A percentile compares a stretch with the other conserved stretches of the same genome.
Conservation (phyloP, 805 yeast species). For the Yamadazyma kitorensis region DNA sequence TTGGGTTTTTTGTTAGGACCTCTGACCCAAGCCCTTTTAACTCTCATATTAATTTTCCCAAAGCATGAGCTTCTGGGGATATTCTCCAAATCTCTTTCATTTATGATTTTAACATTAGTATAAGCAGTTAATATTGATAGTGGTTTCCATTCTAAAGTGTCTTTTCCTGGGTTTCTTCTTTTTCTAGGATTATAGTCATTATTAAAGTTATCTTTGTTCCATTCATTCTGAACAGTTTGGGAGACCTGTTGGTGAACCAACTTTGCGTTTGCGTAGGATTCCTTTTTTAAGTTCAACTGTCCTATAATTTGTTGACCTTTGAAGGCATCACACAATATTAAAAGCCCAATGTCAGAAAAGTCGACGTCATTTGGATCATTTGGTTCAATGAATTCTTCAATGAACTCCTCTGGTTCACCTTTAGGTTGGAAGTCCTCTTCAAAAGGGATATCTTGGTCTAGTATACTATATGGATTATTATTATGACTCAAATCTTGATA, state of each 20-base stretch:
- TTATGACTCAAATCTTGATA: too few species aligned
- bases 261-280: not conserved
- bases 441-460: too few species aligned
- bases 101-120: constrained; percentile 25
- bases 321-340: too few species aligned
- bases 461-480: too few species aligned
- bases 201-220: constrained; percentile 1
- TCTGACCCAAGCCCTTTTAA: constrained; percentile 37
- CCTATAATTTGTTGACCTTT: constrained; percentile 6
- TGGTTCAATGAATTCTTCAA: too few species aligned
- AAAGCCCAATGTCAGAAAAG: too few species aligned
- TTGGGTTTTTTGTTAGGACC: constrained; percentile 14
- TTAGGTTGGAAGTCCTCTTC: too few species aligned
- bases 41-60: constrained; percentile 40
- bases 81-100: constrained; percentile 14
- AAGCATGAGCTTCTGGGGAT: constrained; percentile 34
- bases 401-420: too few species aligned
- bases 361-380: too few species aligned
- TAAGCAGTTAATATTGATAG: constrained; percentile 30
- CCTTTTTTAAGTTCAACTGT: not conserved
- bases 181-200: constrained; percentile 7
- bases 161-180: constrained; percentile 13
- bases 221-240: constrained; percentile 14
- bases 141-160: constrained; percentile 26
- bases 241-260: constrained; percentile 8